These are phyloP conservation scores for Vaccinium myrtillus DNA, from an alignment of 148 eudicot genomes.

Conservation along the genomic window DNA sequence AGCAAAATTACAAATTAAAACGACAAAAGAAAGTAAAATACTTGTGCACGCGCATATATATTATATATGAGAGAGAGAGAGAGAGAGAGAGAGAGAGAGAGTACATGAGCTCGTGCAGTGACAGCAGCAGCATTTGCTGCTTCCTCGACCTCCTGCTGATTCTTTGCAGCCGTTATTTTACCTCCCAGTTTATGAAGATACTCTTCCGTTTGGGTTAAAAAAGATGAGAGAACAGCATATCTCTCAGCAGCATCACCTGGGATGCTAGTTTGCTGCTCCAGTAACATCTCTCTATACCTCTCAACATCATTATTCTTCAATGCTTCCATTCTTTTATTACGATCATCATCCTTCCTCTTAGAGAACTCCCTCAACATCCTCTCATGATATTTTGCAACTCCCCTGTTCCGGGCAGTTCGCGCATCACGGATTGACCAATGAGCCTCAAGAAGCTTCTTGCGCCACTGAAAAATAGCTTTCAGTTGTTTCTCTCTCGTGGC, in stretches of 20 bases:
- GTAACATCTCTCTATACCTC: slow-evolving; percentile 91
- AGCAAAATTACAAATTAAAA: background rate
- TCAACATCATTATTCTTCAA: slow-evolving; percentile 97
- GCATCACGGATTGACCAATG: slow-evolving; percentile 99
- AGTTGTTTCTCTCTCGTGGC: slow-evolving; percentile 93
- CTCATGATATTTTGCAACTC: slow-evolving; percentile 96
- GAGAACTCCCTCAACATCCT: slow-evolving; percentile 96
- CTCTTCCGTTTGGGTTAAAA: slow-evolving; percentile 92
- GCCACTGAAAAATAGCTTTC: slow-evolving; percentile 89
- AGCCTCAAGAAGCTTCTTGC: slow-evolving; percentile 94
- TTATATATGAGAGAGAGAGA: background rate
- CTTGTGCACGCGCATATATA: no score
- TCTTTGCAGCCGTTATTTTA: slow-evolving; percentile 92
- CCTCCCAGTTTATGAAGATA: slow-evolving; percentile 94
- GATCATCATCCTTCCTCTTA: slow-evolving; percentile 86
- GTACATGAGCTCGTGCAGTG: slow-evolving; percentile 86
- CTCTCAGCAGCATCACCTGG: slow-evolving; percentile 97
- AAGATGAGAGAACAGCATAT: slow-evolving; percentile 88
- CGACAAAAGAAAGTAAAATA: background rate
- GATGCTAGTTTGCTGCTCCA: slow-evolving; percentile 94
- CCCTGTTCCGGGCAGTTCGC: slow-evolving; percentile 92
- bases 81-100: slow-evolving; percentile 19
- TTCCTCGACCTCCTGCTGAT: slow-evolving; percentile 98
- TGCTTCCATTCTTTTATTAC: slow-evolving; percentile 94
- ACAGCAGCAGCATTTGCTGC: slow-evolving; percentile 85